A percentile compares a stretch with the other conserved stretches of the same genome.
Evolutionary conservation across 495 filamentous ascomycete species (phyloP).

Genomic region (Aspergillus cavernicola): DNA sequence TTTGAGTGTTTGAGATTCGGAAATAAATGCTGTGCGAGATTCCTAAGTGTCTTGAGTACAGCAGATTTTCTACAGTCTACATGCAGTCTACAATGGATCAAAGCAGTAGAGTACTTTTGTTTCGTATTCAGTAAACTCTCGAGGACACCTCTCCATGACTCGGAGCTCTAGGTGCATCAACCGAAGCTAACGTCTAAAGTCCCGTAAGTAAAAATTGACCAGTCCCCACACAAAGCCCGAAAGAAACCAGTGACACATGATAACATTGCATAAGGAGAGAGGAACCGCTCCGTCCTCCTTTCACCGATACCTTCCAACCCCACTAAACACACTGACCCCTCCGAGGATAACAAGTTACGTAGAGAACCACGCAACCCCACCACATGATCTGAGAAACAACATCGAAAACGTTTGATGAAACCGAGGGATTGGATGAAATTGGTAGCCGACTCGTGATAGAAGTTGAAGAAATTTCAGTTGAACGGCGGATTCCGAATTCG

Average conservation of each 20-base stretch:
- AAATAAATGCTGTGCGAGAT: too few species aligned
- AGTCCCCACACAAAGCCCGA: slow-evolving; percentile 32
- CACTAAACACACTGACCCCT: slow-evolving; percentile 37
- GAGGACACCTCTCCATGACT: slow-evolving; percentile 41
- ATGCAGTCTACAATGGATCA: background rate
- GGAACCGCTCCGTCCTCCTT: slow-evolving; percentile 7
- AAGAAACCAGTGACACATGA: slow-evolving; percentile 20
- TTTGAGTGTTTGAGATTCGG: too few species aligned
- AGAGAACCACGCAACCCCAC: slow-evolving; percentile 8
- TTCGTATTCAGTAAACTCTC: slow-evolving; percentile 35
- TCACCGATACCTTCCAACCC: slow-evolving; percentile 33
- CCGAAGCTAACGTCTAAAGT: slow-evolving; percentile 7
- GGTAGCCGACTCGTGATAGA: background rate
- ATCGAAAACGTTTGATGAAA: slow-evolving; percentile 28
- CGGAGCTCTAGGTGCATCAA: slow-evolving; percentile 18
- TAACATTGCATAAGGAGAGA: slow-evolving; percentile 14
- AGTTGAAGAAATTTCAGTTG: slow-evolving; percentile 22
- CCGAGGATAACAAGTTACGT: slow-evolving; percentile 22
- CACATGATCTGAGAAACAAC: slow-evolving; percentile 14
- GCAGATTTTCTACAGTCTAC: too few species aligned
- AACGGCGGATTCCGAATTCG: slow-evolving; percentile 38
- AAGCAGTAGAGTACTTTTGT: slow-evolving; percentile 20
- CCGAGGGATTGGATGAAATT: slow-evolving; percentile 26
- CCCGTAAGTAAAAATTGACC: slow-evolving; percentile 33
- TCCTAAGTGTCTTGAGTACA: too few species aligned